Conservation (phyloP, 108 stramenopile species). For the Mayamaea pseudoterrestris region DNA sequence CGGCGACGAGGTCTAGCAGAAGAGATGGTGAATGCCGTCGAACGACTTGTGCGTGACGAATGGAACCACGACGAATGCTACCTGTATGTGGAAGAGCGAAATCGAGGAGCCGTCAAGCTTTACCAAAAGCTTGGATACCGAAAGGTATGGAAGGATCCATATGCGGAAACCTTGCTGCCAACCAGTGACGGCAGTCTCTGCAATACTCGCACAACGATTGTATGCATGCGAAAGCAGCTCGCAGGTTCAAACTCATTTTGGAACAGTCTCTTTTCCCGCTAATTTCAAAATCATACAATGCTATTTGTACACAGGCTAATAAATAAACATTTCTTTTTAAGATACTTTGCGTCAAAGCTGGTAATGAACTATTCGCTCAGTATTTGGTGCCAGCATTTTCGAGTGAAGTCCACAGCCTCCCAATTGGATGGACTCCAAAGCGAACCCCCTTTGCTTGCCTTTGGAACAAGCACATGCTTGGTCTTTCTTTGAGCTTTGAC, state of each 20-base stretch:
- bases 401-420: conserved; percentile 28
- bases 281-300: background rate
- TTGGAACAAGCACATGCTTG: conserved; percentile 31
- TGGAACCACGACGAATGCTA: conserved; percentile 65
- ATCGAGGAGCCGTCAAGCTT: conserved; percentile 45
- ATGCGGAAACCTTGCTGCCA: conserved; percentile 59
- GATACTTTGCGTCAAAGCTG: no score
- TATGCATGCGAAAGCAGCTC: conserved; percentile 67
- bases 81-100: conserved; percentile 69
- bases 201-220: conserved; percentile 37
- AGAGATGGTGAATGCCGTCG: conserved; percentile 46
- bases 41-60: conserved; percentile 40
- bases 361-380: no score
- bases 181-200: conserved; percentile 28
- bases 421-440: conserved; percentile 74
- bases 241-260: background rate
- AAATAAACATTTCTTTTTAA: no score
- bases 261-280: background rate
- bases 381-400: background rate
- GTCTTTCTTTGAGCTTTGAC: conserved; percentile 1
- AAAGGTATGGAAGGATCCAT: conserved; percentile 47
- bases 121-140: conserved; percentile 70
- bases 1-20: conserved; percentile 63
- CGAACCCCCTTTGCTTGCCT: conserved; percentile 38
- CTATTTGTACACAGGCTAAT: no score